phyloP scores from a whole-genome alignment of 805 yeast species.

The Kuraishia cidri region DNA sequence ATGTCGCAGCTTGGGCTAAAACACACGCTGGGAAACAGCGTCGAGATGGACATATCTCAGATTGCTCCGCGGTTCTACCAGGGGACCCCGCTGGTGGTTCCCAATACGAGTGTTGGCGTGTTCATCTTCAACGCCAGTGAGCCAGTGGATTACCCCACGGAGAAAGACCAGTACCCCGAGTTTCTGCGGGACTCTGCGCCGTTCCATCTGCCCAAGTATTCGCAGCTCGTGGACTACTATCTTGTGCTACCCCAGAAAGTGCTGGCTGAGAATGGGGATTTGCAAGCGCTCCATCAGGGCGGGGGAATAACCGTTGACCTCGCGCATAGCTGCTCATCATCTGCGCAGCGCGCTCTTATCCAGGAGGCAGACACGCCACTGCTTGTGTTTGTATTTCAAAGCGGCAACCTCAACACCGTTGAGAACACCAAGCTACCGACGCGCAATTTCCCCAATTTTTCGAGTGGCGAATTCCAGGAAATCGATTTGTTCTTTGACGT shows the following conservation, averaged over 20 bases:
- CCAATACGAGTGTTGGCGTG: constrained; percentile 22
- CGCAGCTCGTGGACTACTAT: constrained; percentile 25
- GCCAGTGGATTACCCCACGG: constrained; percentile 7
- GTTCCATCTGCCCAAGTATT: constrained; percentile 25
- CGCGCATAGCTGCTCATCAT: too few relatives aligned
- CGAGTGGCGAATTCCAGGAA: not conserved
- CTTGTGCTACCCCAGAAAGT: constrained; percentile 22
- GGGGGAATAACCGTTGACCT: too few relatives aligned
- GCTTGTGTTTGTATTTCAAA: constrained; percentile 26
- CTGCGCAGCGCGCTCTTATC: not conserved
- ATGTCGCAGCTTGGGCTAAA: too few relatives aligned
- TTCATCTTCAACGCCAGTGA: constrained; percentile 28
- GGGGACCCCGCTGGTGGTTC: constrained; percentile 15
- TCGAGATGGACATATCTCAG: too few relatives aligned
- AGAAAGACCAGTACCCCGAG: not conserved
- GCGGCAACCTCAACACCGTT: constrained; percentile 11
- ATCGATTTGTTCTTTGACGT: constrained; percentile 24
- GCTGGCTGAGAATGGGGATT: not conserved
- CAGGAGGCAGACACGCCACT: constrained; percentile 16
- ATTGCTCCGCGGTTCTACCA: too few relatives aligned
- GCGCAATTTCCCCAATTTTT: not conserved
- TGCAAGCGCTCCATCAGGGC: too few relatives aligned
- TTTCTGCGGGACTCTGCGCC: constrained; percentile 23
- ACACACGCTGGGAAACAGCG: not conserved
- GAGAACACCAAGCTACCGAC: not conserved